Evolutionary conservation across 805 yeast species (phyloP), one percentile per base, ranked within the genome.

Genomic region (Nakazawaea populi): DNA sequence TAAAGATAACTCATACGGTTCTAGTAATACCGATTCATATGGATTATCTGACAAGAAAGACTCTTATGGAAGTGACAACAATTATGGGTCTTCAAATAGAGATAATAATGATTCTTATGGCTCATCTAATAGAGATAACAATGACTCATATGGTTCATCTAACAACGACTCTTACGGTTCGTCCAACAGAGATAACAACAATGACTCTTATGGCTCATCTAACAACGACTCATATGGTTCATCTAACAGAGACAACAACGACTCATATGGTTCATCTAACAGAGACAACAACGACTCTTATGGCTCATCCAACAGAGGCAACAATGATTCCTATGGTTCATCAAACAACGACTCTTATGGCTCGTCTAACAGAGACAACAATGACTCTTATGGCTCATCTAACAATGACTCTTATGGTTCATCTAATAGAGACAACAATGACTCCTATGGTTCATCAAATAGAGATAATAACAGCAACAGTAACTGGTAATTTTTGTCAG

Each of bases 371-470:
- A 35, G 48, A 27, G 53, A 40, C 61, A 46, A 54, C 47, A 48
- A 50, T 41, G 52, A 54, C 46, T 56, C 62, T n/a, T 62, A 62
- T 52, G 66, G 61, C 49, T 51, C 57, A 11, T 32, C 35, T 10
- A 32, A 32, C 35, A 10, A 32, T 10, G 35, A 32, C 62, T 59
- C 67, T 28, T 63, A 63, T 52, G 70, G 67, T 42, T 59, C 64
- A 35, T 62, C 61, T 43, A 66, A 66, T 57, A 57, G 60, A 46
- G 60, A 60, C 52, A 63, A 67, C 51, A 53, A 59, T 56, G 63
- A 70, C 59, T 63, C 68, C 34, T 65, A 60, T 55, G 74, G 69
- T 45, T 62, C 69, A 32, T 60, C 62, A 44, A 60, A 59, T 51
- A 54, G 54, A 52, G 35, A 60, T 11, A 32, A 60, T 51, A 56